These are phyloP conservation scores for Pichia sp. DNA, from an alignment of 1,139 yeast genomes.

Conservation along the genomic window DNA sequence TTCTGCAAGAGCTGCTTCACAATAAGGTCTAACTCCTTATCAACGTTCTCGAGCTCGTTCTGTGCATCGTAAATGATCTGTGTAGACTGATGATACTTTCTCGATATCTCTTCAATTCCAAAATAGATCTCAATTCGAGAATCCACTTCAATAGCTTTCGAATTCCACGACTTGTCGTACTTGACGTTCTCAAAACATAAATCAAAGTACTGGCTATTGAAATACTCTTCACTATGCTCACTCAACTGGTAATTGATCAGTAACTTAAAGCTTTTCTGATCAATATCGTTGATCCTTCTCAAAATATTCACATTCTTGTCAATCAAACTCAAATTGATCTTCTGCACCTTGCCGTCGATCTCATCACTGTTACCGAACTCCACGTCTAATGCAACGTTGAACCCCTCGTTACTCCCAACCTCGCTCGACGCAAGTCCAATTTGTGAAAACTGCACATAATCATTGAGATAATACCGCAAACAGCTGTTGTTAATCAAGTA, in stretches of 20 bases:
- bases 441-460: conserved; percentile 14
- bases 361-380: conserved; percentile 15
- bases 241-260: conserved; percentile 25
- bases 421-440: not conserved
- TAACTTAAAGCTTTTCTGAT: conserved; percentile 18
- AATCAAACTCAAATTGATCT: conserved; percentile 28
- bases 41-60: conserved; percentile 18
- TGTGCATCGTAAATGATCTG: conserved; percentile 13
- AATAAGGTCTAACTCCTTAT: conserved; percentile 22
- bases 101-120: conserved; percentile 26
- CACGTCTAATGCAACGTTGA: conserved; percentile 24
- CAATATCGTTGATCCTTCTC: conserved; percentile 25
- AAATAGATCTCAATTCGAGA: conserved; percentile 23
- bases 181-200: conserved; percentile 31
- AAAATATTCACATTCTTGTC: conserved; percentile 28
- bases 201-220: conserved; percentile 25
- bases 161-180: conserved; percentile 30
- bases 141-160: conserved; percentile 19
- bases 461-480: conserved; percentile 20
- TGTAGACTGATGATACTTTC: conserved; percentile 22
- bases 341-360: conserved; percentile 22
- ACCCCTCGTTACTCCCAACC: not conserved
- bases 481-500: conserved; percentile 18
- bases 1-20: conserved; percentile 17
- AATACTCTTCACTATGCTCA: conserved; percentile 14